These are phyloP conservation scores for Barnettozyma sucrosica DNA, from an alignment of 805 yeast genomes.

Conservation along the genomic window DNA sequence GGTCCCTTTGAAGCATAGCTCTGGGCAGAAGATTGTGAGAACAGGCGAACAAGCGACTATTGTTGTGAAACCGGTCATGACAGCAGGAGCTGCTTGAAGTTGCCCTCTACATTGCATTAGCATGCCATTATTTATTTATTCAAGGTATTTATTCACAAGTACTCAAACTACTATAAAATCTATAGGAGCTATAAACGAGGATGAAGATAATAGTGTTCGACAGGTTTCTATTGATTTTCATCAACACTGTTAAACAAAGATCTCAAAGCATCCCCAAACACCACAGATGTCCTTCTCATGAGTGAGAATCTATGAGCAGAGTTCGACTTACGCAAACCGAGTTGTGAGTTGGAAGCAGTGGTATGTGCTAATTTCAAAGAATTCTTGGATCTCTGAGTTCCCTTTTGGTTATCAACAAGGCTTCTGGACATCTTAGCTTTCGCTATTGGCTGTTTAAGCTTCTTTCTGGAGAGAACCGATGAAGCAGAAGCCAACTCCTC, in stretches of 20 bases:
- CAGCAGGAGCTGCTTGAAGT: slow-evolving; percentile 52
- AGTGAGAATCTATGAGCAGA: slow-evolving; percentile 11
- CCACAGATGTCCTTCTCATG: slow-evolving; percentile 20
- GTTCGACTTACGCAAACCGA: background rate
- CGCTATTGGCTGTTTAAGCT: background rate
- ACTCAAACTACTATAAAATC: background rate
- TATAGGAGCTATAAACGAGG: background rate
- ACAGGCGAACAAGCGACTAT: slow-evolving; percentile 57
- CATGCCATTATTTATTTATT: background rate
- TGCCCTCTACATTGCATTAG: background rate
- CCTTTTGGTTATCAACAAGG: background rate
- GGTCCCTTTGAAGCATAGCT: slow-evolving; percentile 48
- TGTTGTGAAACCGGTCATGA: slow-evolving; percentile 38
- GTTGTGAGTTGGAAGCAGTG: background rate
- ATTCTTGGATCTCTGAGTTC: background rate
- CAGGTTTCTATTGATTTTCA: background rate
- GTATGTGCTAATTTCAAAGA: background rate
- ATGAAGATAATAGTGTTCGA: background rate
- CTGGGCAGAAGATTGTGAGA: slow-evolving; percentile 51
- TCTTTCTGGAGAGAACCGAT: slow-evolving; percentile 1
- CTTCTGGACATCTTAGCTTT: background rate
- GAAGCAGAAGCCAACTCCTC: slow-evolving; percentile 21
- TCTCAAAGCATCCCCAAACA: slow-evolving; percentile 20
- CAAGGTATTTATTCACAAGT: background rate
- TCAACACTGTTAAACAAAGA: slow-evolving; percentile 13